Evolutionary conservation across 768 basidiomycete species (phyloP), one percentile per base, ranked within the genome.

Genomic region (Phlegmacium glaucopus): DNA sequence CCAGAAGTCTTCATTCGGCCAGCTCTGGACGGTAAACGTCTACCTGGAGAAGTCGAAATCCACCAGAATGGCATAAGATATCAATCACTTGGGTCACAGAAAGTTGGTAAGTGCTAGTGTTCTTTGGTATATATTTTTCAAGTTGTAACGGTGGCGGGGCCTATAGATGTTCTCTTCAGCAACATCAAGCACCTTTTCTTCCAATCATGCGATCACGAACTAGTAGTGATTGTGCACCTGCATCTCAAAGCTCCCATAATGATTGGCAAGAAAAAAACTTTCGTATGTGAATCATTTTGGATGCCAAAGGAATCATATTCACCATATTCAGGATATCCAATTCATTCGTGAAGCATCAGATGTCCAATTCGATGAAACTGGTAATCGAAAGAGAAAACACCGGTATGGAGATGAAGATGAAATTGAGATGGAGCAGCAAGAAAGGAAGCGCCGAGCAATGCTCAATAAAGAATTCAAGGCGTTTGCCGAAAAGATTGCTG

Each of bases 151-250:
- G 22, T 22, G 2, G 22, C 5, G 22, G n/a, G 22, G 22, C 22
- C 22, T 42, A 28, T 59, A 95, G 95, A 99, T 63, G 77, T 99
- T 10, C 74, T 97, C 9, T 99, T 97, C 72, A 86, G 82, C 70
- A 99, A 99, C 65, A 86, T 99, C 73, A 96, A 95, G 65, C 95
- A 99, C 67, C 75, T 98, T 9, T 96, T 98, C 72, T 98, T 99
- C 80, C 96, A 99, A 62, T 95, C 96, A 2, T 97, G 95, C 59
- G 96, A 99, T 54, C 85, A 91, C 55, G 96, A 99, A 65, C 72
- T 98, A 15, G 77, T 97, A 44, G 94, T 96, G 46, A 86, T 99
- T 51, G 82, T 96, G 27, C 96, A 99, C 63, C 69, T 96, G 42
- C 90, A 98, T 64, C 76, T 99, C 42, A 96, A 82, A 67, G 81